These are phyloP conservation scores for Microbotryomycetes sp. DNA, from an alignment of 1,284 basidiomycete genomes.

Conservation along the genomic window DNA sequence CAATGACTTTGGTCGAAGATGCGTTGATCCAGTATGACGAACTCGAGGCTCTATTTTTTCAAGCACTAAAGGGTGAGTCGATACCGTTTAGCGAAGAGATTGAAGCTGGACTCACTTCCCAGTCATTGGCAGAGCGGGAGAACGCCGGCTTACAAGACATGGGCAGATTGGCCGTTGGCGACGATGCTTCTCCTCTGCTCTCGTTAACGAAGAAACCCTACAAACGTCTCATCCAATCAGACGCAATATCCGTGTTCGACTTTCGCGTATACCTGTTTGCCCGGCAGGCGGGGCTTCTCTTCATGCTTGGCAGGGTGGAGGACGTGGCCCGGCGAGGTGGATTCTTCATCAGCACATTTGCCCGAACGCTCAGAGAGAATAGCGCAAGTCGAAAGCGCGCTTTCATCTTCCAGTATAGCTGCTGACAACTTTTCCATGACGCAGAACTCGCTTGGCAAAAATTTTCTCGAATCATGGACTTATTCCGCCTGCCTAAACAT, in stretches of 20 bases:
- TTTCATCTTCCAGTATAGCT: not conserved
- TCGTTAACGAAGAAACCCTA: conserved; percentile 76
- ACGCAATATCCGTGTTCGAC: conserved; percentile 88
- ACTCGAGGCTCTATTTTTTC: conserved; percentile 76
- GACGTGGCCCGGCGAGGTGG: conserved; percentile 62
- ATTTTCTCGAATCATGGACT: conserved; percentile 88
- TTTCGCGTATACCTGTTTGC: conserved; percentile 86
- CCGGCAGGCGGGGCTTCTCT: conserved; percentile 71
- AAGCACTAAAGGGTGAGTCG: conserved; percentile 43
- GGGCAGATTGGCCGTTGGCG: conserved; percentile 53
- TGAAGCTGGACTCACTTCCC: too few species aligned
- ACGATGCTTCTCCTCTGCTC: conserved; percentile 76
- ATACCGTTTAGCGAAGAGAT: not conserved
- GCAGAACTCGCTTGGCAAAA: conserved; percentile 60
- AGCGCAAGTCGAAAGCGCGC: conserved; percentile 57
- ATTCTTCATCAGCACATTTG: conserved; percentile 72
- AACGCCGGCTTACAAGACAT: conserved; percentile 82
- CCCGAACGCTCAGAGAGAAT: conserved; percentile 63
- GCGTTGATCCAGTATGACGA: conserved; percentile 84
- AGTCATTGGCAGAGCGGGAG: conserved; percentile 58
- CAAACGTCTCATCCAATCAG: conserved; percentile 77
- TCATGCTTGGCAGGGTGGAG: conserved; percentile 58
- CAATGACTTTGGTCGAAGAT: conserved; percentile 81
- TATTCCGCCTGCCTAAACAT: conserved; percentile 84
- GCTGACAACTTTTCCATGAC: not conserved